These are phyloP conservation scores for Cladosporium sp. DNA, from an alignment of 2,329 filamentous ascomycete species.

Conservation along the genomic window DNA sequence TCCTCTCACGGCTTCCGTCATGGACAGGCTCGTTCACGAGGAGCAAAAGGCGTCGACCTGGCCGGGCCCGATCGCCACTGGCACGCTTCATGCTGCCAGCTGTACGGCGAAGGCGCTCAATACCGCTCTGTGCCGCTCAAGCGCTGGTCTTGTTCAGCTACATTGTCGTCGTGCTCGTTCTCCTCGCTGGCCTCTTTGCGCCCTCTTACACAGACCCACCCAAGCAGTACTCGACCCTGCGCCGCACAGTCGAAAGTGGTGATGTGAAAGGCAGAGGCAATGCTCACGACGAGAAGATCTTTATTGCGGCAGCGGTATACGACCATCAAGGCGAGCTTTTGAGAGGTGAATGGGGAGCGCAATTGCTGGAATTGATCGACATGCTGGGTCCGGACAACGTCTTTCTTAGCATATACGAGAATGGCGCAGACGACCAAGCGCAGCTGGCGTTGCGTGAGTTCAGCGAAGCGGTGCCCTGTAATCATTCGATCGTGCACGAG, in stretches of 20 bases:
- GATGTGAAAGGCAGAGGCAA: slow-evolving; percentile 44
- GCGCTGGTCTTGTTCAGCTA: slow-evolving; percentile 16
- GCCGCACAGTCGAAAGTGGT: slow-evolving; percentile 29
- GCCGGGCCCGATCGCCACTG: background rate
- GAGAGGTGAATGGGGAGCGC: slow-evolving; percentile 60
- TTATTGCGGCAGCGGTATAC: slow-evolving; percentile 68
- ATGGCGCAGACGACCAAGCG: slow-evolving; percentile 59
- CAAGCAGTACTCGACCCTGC: slow-evolving; percentile 46
- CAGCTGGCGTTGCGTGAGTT: slow-evolving; percentile 53
- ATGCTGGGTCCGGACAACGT: slow-evolving; percentile 64
- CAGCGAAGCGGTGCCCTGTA: slow-evolving; percentile 44
- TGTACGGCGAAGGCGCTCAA: slow-evolving; percentile 15
- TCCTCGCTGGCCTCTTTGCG: slow-evolving; percentile 46
- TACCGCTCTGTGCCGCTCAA: slow-evolving; percentile 15
- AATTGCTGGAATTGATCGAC: slow-evolving; percentile 59
- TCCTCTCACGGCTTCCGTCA: background rate
- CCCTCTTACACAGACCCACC: slow-evolving; percentile 56
- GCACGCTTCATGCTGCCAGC: background rate
- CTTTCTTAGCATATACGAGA: slow-evolving; percentile 70
- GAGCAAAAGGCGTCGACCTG: background rate
- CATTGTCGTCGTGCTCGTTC: slow-evolving; percentile 26
- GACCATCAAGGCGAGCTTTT: slow-evolving; percentile 59
- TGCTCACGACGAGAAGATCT: slow-evolving; percentile 60
- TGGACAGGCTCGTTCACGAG: background rate
- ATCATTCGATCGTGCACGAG: slow-evolving; percentile 53